These are phyloP conservation scores for Aspergillus bridgeri DNA, from an alignment of 495 filamentous ascomycete genomes.

Conservation along the genomic window DNA sequence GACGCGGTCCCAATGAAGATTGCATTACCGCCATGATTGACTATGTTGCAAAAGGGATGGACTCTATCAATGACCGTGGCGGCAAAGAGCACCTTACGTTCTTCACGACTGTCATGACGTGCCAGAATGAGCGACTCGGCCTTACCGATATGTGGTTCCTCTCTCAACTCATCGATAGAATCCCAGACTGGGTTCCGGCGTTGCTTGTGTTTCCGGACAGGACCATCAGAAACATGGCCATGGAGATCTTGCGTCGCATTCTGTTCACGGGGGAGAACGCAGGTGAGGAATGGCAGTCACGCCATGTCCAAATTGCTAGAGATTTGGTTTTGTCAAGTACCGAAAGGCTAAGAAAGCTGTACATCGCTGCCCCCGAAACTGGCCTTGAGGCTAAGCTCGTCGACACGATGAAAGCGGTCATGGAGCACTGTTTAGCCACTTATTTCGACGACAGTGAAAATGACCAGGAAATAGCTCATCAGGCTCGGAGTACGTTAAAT, in stretches of 20 bases:
- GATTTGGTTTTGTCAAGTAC: constrained; percentile 35
- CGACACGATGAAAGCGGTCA: constrained; percentile 34
- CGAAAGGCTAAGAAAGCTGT: constrained; percentile 31
- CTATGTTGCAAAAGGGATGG: constrained; percentile 52
- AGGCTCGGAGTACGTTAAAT: constrained; percentile 42
- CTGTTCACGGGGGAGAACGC: constrained; percentile 47
- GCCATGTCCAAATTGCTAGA: constrained; percentile 27
- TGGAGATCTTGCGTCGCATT: constrained; percentile 52
- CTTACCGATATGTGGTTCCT: constrained; percentile 35
- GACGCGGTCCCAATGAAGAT: constrained; percentile 32
- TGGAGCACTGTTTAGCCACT: constrained; percentile 38
- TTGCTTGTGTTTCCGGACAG: constrained; percentile 62
- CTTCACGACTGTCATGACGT: constrained; percentile 44
- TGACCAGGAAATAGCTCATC: constrained; percentile 30
- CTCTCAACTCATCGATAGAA: constrained; percentile 45
- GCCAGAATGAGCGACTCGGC: constrained; percentile 38
- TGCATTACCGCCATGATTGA: constrained; percentile 44
- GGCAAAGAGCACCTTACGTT: constrained; percentile 59
- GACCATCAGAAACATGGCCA: constrained; percentile 49
- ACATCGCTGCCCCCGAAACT: constrained; percentile 22
- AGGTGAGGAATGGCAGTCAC: constrained; percentile 24
- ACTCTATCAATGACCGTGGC: constrained; percentile 53
- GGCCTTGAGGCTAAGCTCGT: constrained; percentile 36
- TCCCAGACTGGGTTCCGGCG: constrained; percentile 65
- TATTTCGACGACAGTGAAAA: constrained; percentile 44